A percentile compares a stretch with the other conserved stretches of the same genome.
Evolutionary conservation across 2,329 filamentous ascomycete genomes (phyloP).

Genomic region (Aspergillus sclerotialis): DNA sequence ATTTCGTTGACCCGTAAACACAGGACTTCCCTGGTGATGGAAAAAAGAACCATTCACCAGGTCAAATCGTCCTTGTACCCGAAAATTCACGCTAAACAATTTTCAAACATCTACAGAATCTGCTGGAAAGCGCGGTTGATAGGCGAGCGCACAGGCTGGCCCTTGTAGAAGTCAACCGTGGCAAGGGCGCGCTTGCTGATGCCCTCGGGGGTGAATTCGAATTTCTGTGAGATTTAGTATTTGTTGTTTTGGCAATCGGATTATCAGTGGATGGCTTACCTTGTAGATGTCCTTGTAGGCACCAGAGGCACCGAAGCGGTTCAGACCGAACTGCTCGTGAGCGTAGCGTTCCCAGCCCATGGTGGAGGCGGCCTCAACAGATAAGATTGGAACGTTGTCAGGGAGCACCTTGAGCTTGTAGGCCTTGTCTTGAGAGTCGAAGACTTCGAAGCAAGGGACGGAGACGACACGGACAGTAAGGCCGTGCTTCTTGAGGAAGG

Average conservation of each 20-base stretch:
- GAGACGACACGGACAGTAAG: constrained; percentile 88
- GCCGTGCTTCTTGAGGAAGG: constrained; percentile 80
- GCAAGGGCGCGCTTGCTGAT: constrained; percentile 89
- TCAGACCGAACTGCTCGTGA: constrained; percentile 98
- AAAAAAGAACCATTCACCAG: too few species aligned
- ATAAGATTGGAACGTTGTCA: constrained; percentile 86
- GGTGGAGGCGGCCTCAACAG: constrained; percentile 93
- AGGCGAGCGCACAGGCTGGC: constrained; percentile 83
- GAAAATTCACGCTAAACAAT: too few species aligned
- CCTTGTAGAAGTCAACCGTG: constrained; percentile 98
- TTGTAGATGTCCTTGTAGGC: constrained; percentile 98
- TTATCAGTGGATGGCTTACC: too few species aligned
- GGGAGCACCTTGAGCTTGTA: constrained; percentile 91
- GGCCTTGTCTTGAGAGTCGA: constrained; percentile 87
- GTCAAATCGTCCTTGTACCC: too few species aligned
- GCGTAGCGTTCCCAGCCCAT: constrained; percentile 99
- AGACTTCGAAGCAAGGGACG: constrained; percentile 94
- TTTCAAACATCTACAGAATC: constrained; percentile 85
- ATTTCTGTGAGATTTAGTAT: constrained; percentile 60
- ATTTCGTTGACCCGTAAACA: too few species aligned
- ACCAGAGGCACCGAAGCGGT: constrained; percentile 96
- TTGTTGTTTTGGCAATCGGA: too few species aligned
- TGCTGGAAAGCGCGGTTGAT: constrained; percentile 98
- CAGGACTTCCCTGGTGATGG: too few species aligned
- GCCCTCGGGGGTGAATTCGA: constrained; percentile 97